Evolutionary conservation across 2,329 filamentous ascomycete genomes (phyloP).

Genomic region (Trichoderma arundinaceum): DNA sequence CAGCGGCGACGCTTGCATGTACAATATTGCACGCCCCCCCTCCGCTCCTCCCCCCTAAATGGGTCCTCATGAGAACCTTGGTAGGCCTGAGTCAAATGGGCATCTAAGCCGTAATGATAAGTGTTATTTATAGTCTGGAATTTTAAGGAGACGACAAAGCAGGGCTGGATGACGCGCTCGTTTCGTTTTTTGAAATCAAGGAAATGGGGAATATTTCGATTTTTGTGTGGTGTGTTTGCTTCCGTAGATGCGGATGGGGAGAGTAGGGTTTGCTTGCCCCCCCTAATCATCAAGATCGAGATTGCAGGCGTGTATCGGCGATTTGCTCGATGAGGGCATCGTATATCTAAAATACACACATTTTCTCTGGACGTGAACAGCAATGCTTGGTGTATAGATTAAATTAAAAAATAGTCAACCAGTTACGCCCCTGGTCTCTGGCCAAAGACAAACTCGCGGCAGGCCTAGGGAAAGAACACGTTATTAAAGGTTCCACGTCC

Average conservation of each 20-base stretch:
- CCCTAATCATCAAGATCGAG: background rate
- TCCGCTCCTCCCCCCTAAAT: background rate
- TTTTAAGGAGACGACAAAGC: background rate
- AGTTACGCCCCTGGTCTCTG: conserved; percentile 17
- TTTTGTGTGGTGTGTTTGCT: background rate
- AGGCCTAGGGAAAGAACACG: conserved; percentile 40
- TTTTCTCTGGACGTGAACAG: too few species aligned
- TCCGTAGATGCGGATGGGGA: background rate
- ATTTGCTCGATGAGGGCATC: background rate
- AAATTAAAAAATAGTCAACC: background rate
- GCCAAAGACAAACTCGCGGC: conserved; percentile 48
- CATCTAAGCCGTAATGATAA: background rate
- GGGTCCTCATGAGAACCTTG: conserved; percentile 10
- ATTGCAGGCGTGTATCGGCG: background rate
- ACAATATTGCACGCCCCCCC: conserved; percentile 4
- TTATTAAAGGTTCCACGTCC: background rate
- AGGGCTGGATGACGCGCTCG: conserved; percentile 13
- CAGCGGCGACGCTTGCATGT: conserved; percentile 3
- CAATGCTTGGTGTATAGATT: background rate
- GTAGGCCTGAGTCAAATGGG: background rate
- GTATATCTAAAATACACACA: background rate
- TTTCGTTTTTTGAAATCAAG: background rate
- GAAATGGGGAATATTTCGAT: conserved; percentile 4
- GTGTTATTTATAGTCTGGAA: conserved; percentile 26
- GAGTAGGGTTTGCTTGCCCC: conserved; percentile 17